These are phyloP conservation scores for Chlamydomonas urium DNA, from an alignment of 139 green algal genomes.

Conservation along the genomic window DNA sequence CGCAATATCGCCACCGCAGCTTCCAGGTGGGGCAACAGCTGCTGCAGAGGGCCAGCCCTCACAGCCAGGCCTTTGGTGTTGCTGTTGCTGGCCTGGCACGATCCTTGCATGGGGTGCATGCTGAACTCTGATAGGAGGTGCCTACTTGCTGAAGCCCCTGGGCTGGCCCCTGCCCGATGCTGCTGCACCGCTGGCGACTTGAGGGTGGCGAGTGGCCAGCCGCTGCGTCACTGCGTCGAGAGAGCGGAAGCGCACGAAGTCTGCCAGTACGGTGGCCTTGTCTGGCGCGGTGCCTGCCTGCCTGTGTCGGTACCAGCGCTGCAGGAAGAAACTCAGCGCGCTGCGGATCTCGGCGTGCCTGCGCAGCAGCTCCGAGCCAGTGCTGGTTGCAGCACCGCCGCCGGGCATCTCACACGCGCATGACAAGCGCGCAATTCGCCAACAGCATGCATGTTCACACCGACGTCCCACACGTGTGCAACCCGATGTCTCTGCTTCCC, in stretches of 20 bases:
- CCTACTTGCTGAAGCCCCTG: not conserved
- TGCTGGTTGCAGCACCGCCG: too few relatives aligned
- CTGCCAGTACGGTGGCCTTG: slow-evolving; percentile 24
- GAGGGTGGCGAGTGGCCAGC: slow-evolving; percentile 7
- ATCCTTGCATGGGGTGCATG: not conserved
- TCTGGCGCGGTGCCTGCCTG: slow-evolving; percentile 26
- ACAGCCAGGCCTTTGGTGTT: not conserved
- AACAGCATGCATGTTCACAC: too few relatives aligned
- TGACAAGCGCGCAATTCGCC: too few relatives aligned
- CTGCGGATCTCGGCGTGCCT: slow-evolving; percentile 50
- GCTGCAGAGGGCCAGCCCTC: not conserved
- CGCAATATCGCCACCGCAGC: too few relatives aligned
- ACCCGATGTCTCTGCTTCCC: too few relatives aligned
- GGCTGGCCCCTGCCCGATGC: too few relatives aligned
- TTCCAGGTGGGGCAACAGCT: not conserved
- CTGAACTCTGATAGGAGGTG: not conserved
- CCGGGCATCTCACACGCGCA: too few relatives aligned
- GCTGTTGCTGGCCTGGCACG: not conserved
- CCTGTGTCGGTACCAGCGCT: slow-evolving; percentile 43
- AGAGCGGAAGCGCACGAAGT: slow-evolving; percentile 37
- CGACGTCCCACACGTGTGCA: too few relatives aligned
- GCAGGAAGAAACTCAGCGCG: slow-evolving; percentile 48
- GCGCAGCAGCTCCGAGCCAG: too few relatives aligned
- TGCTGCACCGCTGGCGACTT: too few relatives aligned
- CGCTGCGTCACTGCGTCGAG: slow-evolving; percentile 30